phyloP scores from a whole-genome alignment of 2,329 filamentous ascomycete genomes.

The Aspergillus niger region DNA sequence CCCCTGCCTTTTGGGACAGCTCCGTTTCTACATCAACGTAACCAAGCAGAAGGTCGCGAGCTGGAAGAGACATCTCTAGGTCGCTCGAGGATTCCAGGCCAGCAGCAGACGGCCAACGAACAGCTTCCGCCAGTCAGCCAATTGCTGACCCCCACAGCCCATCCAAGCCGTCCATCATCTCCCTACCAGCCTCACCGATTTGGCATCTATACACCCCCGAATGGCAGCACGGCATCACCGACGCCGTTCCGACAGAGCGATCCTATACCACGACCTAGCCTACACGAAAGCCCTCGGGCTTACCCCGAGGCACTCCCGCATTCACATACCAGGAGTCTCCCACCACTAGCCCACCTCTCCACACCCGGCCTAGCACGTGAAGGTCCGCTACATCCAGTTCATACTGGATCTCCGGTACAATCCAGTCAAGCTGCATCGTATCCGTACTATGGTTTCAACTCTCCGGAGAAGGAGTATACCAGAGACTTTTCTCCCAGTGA shows the following conservation, averaged over 20 bases:
- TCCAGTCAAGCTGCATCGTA: conserved; percentile 23
- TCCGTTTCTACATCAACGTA: conserved; percentile 30
- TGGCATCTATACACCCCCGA: conserved; percentile 19
- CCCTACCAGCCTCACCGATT: conserved; percentile 30
- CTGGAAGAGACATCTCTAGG: conserved; percentile 16
- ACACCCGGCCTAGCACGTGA: conserved; percentile 26
- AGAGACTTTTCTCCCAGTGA: conserved; percentile 7
- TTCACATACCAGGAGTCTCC: conserved; percentile 26
- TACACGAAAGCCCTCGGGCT: conserved; percentile 22
- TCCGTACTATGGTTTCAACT: conserved; percentile 18
- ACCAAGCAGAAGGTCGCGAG: conserved; percentile 27
- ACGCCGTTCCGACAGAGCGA: conserved; percentile 28
- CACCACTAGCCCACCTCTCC: conserved; percentile 35
- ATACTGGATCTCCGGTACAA: conserved; percentile 22
- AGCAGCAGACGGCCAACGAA: conserved; percentile 26
- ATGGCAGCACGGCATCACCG: conserved; percentile 20
- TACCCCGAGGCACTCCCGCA: conserved; percentile 24
- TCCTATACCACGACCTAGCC: conserved; percentile 15
- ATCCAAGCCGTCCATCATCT: conserved; percentile 31
- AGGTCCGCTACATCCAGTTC: conserved; percentile 22
- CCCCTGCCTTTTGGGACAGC: conserved; percentile 41
- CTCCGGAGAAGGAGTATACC: conserved; percentile 20
- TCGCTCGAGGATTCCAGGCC: conserved; percentile 15
- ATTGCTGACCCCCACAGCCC: conserved; percentile 38
- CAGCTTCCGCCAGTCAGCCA: conserved; percentile 45